Evolutionary conservation across 106 monocot genomes (phyloP).

Genomic region (Allium cepa): DNA sequence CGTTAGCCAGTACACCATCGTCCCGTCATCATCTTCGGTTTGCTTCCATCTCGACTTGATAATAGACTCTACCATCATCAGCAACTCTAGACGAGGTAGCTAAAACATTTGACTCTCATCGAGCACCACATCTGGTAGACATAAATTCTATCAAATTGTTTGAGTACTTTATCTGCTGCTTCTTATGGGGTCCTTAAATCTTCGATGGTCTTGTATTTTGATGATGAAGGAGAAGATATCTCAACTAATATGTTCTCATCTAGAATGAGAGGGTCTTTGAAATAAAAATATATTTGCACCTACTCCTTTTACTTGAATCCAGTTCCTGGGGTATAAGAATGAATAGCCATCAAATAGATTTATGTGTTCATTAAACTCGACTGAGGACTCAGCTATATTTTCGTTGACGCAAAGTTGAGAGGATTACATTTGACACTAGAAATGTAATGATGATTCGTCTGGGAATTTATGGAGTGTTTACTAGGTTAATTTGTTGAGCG

Average conservation of each 20-base stretch:
- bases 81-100: constrained; percentile 79
- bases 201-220: constrained; percentile 66
- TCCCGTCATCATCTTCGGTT: no score
- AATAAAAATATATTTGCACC: constrained; percentile 93
- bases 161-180: constrained; percentile 78
- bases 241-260: constrained; percentile 91
- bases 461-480: constrained; percentile 16
- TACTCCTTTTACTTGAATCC: constrained; percentile 91
- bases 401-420: constrained; percentile 13
- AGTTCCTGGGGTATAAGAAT: constrained; percentile 74
- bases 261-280: constrained; percentile 78
- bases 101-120: constrained; percentile 69
- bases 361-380: constrained; percentile 62
- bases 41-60: constrained; percentile 32
- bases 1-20: no score
- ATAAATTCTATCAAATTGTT: constrained; percentile 91
- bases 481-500: neutral
- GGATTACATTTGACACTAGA: constrained; percentile 35
- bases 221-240: constrained; percentile 91
- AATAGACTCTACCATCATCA: constrained; percentile 82
- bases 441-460: constrained; percentile 64
- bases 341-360: constrained; percentile 86
- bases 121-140: constrained; percentile 89
- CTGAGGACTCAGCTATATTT: constrained; percentile 28
- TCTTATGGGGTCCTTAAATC: constrained; percentile 71